Conservation (phyloP, 495 filamentous ascomycete genomes). For the Podospora australis region DNA sequence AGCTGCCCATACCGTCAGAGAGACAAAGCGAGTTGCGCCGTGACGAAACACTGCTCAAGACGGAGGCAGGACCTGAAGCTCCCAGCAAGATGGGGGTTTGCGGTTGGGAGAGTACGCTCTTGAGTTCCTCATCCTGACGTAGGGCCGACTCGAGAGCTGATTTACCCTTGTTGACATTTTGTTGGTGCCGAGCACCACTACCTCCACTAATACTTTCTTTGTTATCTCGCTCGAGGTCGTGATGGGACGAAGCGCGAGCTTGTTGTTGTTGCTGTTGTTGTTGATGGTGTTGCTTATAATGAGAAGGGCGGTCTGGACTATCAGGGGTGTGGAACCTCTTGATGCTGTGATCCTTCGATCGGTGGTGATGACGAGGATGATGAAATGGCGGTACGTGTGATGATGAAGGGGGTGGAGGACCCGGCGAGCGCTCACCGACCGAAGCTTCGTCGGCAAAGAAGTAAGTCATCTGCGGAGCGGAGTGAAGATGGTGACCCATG, state of each 20-base stretch:
- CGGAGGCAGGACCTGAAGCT: slow-evolving; percentile 44
- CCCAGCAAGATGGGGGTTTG: slow-evolving; percentile 50
- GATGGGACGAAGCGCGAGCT: slow-evolving; percentile 1
- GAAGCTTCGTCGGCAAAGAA: slow-evolving; percentile 49
- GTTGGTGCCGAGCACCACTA: background rate
- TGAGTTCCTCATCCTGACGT: too few species aligned
- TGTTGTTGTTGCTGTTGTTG: background rate
- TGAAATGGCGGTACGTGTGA: background rate
- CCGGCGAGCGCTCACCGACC: slow-evolving; percentile 32
- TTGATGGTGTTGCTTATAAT: background rate
- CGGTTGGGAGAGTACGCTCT: slow-evolving; percentile 41
- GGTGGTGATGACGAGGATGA: background rate
- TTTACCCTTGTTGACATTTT: too few species aligned
- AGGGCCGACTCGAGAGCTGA: too few species aligned
- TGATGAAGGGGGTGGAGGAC: background rate
- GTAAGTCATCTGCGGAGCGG: slow-evolving; percentile 47
- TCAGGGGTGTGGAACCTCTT: background rate
- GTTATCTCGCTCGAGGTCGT: slow-evolving; percentile 5
- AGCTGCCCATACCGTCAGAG: slow-evolving; percentile 47
- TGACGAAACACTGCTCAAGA: slow-evolving; percentile 44
- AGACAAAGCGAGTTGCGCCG: slow-evolving; percentile 48
- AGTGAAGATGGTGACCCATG: slow-evolving; percentile 21
- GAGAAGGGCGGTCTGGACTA: background rate
- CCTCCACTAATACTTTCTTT: background rate
- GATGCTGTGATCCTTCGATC: background rate